Evolutionary conservation across 1,139 yeast species (phyloP).

Genomic region (Debaryomyces sp.): DNA sequence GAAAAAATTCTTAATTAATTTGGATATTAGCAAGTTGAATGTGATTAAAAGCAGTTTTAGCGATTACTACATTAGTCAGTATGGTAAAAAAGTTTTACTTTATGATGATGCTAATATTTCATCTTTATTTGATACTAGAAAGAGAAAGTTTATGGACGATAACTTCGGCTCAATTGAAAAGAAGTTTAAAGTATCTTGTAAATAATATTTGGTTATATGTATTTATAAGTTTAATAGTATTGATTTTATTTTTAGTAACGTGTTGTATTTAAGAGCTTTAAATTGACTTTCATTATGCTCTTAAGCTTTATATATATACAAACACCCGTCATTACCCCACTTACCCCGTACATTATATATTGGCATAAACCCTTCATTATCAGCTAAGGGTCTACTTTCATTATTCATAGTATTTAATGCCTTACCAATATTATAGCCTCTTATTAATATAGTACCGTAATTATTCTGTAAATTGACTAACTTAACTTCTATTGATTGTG

Average conservation of each 20-base stretch:
- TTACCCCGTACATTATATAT: constrained; percentile 52
- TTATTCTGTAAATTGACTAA: constrained; percentile 32
- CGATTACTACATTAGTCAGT: constrained; percentile 35
- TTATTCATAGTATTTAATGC: constrained; percentile 19
- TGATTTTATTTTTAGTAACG: not conserved
- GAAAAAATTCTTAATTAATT: constrained; percentile 29
- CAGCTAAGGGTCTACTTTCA: constrained; percentile 24
- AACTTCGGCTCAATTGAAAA: constrained; percentile 10
- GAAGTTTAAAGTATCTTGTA: constrained; percentile 17
- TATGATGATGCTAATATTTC: constrained; percentile 12
- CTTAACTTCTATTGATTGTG: constrained; percentile 55
- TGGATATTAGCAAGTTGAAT: constrained; percentile 22
- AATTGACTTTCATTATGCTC: not conserved
- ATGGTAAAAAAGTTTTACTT: constrained; percentile 35
- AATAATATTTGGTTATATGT: constrained; percentile 9
- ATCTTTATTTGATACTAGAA: constrained; percentile 18
- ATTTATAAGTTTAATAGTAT: not conserved
- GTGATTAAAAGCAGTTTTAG: constrained; percentile 31
- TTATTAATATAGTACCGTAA: constrained; percentile 56
- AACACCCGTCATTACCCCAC: constrained; percentile 77
- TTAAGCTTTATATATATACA: constrained; percentile 40
- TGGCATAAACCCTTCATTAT: constrained; percentile 65
- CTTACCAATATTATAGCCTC: constrained; percentile 72
- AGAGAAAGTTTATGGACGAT: constrained; percentile 21
- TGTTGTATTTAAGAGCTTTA: not conserved